Evolutionary conservation across 2,329 filamentous ascomycete genomes (phyloP).

Genomic region (Capronia epimyces): DNA sequence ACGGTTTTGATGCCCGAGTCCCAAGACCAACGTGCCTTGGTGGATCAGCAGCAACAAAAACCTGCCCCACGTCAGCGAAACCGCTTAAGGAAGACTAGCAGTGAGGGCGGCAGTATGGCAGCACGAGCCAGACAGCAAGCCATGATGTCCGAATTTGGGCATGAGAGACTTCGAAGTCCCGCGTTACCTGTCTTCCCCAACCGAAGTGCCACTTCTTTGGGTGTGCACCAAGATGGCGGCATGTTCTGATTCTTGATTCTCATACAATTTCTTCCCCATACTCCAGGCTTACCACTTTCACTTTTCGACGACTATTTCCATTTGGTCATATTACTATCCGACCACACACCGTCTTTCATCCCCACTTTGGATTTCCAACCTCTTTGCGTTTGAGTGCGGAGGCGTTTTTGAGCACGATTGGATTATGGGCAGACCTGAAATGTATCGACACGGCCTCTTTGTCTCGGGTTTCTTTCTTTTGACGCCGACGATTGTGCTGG

Average conservation of each 20-base stretch:
- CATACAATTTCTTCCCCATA: too few species aligned
- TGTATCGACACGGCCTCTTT: neutral
- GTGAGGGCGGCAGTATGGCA: constrained; percentile 47
- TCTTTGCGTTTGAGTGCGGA: too few species aligned
- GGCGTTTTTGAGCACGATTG: too few species aligned
- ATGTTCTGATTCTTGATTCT: constrained; percentile 23
- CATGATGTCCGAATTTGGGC: constrained; percentile 30
- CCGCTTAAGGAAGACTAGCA: constrained; percentile 45
- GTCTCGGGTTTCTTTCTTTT: too few species aligned
- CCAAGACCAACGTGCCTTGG: constrained; percentile 4
- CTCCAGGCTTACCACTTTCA: neutral
- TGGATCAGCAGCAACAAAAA: constrained; percentile 15
- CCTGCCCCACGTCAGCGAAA: constrained; percentile 33
- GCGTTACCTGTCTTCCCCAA: constrained; percentile 27
- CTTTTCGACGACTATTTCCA: neutral
- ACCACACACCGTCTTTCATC: too few species aligned
- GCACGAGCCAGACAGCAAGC: constrained; percentile 41
- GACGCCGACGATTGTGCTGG: too few species aligned
- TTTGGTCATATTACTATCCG: neutral
- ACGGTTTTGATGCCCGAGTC: constrained; percentile 8
- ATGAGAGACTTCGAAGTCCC: constrained; percentile 24
- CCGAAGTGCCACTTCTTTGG: constrained; percentile 25
- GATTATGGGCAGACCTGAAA: neutral
- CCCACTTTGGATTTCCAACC: neutral
- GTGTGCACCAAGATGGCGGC: constrained; percentile 23